phyloP scores from a whole-genome alignment of 805 yeast genomes.

The Zygotorulaspora chibaensis region DNA sequence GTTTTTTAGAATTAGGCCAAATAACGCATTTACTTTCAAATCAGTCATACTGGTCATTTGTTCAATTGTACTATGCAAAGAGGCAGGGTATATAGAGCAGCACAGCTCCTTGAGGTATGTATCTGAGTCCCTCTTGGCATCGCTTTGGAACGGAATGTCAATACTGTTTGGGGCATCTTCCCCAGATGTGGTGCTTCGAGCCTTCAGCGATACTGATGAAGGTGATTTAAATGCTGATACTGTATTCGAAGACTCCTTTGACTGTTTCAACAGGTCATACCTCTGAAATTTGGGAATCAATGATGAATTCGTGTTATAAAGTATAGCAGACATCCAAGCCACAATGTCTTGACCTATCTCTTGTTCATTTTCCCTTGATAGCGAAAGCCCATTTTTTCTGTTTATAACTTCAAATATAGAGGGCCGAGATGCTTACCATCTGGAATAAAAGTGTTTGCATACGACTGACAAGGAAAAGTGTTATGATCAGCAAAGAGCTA shows the following conservation, averaged over 20 bases:
- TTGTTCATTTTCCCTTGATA: background rate
- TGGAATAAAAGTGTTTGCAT: background rate
- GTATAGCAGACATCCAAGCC: constrained; percentile 14
- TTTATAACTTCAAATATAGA: too few relatives aligned
- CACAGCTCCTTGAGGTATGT: constrained; percentile 28
- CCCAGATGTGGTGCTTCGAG: background rate
- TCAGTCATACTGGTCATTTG: constrained; percentile 9
- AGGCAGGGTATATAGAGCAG: constrained; percentile 22
- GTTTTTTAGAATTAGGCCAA: constrained; percentile 25
- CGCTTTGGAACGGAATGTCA: constrained; percentile 21
- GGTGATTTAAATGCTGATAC: background rate
- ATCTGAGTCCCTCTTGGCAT: constrained; percentile 19
- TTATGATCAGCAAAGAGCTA: constrained; percentile 3
- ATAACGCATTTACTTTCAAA: constrained; percentile 25
- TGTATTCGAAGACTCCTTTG: constrained; percentile 1
- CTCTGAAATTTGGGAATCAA: constrained; percentile 28
- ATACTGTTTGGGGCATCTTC: background rate
- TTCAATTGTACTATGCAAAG: constrained; percentile 15
- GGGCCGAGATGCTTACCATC: background rate
- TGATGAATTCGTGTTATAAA: constrained; percentile 31
- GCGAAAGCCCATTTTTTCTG: background rate
- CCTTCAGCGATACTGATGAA: background rate
- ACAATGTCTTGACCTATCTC: background rate
- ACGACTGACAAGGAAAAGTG: background rate
- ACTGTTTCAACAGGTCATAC: constrained; percentile 12